Conservation (phyloP, 2,329 filamentous ascomycete species). For the Hypoxylon sp. region DNA sequence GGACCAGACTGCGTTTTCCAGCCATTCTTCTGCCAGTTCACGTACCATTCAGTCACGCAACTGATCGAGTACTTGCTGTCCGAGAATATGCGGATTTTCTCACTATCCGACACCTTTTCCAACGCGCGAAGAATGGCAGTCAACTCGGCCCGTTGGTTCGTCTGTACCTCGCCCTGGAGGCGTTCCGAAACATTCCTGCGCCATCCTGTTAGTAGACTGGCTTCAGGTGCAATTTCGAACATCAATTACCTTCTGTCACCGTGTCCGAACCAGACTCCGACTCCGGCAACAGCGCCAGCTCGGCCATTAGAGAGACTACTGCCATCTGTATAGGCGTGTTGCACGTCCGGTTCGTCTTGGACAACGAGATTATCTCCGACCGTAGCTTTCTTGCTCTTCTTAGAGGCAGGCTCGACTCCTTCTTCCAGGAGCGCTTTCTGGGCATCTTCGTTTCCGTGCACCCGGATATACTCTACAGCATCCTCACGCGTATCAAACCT, state of each 20-base stretch:
- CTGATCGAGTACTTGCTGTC: conserved; percentile 93
- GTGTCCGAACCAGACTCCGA: conserved; percentile 73
- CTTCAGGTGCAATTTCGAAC: conserved; percentile 4
- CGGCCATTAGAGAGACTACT: conserved; percentile 71
- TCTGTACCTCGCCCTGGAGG: conserved; percentile 80
- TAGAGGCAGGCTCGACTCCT: conserved; percentile 52
- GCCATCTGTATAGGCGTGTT: conserved; percentile 72
- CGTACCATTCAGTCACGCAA: conserved; percentile 87
- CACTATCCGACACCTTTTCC: conserved; percentile 75
- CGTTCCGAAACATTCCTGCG: conserved; percentile 77
- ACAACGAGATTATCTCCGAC: conserved; percentile 17
- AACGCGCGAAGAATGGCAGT: conserved; percentile 88
- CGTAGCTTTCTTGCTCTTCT: conserved; percentile 51
- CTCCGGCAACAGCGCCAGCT: conserved; percentile 66
- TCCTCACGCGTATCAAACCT: conserved; percentile 76
- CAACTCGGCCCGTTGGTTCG: conserved; percentile 96
- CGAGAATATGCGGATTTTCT: conserved; percentile 81
- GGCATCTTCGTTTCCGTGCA: conserved; percentile 60
- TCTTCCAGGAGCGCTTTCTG: conserved; percentile 61
- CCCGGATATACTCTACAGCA: conserved; percentile 80
- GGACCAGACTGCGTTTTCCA: conserved; percentile 81
- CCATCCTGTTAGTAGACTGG: conserved; percentile 33
- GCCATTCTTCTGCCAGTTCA: conserved; percentile 77
- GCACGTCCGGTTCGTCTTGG: conserved; percentile 50
- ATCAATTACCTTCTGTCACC: conserved; percentile 64